These are phyloP conservation scores for Takashimella koratensis DNA, from an alignment of 1,284 basidiomycete genomes.

Conservation along the genomic window DNA sequence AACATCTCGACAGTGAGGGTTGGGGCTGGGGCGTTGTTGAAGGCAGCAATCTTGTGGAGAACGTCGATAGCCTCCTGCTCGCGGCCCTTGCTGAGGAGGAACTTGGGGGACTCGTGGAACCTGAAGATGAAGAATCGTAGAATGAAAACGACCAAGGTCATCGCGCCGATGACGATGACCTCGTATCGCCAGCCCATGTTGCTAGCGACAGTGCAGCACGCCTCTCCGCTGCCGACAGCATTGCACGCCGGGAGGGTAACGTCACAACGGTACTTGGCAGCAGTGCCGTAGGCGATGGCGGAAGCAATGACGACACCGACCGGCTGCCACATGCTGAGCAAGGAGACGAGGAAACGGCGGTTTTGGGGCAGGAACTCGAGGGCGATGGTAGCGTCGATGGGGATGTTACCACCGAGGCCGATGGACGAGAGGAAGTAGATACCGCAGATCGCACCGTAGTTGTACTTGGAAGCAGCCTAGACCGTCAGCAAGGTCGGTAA, in stretches of 20 bases:
- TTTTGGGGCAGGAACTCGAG: conserved; percentile 54
- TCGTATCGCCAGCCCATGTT: conserved; percentile 61
- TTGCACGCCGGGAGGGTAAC: conserved; percentile 28
- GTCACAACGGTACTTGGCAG: conserved; percentile 29
- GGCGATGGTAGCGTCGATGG: conserved; percentile 74
- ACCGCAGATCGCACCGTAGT: conserved; percentile 43
- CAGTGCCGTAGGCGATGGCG: conserved; percentile 55
- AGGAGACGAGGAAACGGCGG: conserved; percentile 50
- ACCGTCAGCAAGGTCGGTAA: conserved; percentile 51
- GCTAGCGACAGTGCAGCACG: conserved; percentile 49
- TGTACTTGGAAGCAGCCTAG: conserved; percentile 34
- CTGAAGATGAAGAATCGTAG: conserved; percentile 68
- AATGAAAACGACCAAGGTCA: conserved; percentile 52
- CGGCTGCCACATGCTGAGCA: conserved; percentile 48
- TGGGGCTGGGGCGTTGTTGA: conserved; percentile 55
- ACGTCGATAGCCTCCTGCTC: conserved; percentile 69
- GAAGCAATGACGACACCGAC: conserved; percentile 57
- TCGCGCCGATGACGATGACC: conserved; percentile 56
- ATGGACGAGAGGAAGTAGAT: conserved; percentile 40
- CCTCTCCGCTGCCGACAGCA: conserved; percentile 53
- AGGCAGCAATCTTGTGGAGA: conserved; percentile 63
- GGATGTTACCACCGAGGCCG: conserved; percentile 54
- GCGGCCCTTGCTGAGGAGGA: conserved; percentile 65
- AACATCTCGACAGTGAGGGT: conserved; percentile 47
- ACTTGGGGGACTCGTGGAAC: conserved; percentile 73